phyloP scores from a whole-genome alignment of 225 moss, liverwort and hornwort genomes.

The Takakia lepidozioides region DNA sequence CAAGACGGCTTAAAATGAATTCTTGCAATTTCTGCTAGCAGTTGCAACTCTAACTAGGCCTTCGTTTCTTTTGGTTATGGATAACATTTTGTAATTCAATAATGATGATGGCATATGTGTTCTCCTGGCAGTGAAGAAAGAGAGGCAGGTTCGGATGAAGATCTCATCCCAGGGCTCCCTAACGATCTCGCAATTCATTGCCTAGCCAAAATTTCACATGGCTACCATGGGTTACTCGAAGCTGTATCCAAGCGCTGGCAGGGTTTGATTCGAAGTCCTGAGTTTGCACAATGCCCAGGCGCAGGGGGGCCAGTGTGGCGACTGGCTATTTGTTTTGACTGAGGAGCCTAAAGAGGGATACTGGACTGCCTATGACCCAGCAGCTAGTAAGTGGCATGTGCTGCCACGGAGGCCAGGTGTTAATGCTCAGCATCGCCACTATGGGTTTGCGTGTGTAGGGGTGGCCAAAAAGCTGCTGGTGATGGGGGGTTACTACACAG shows the following conservation, averaged over 20 bases:
- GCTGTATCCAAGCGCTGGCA: constrained; percentile 32
- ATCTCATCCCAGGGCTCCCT: constrained; percentile 29
- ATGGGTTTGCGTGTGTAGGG: constrained; percentile 31
- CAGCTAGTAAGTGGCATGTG: constrained; percentile 30
- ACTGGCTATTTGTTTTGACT: constrained; percentile 34
- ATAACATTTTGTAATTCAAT: too few relatives aligned
- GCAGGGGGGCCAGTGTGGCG: constrained; percentile 38
- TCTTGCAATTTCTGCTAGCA: too few relatives aligned
- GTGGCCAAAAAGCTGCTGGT: constrained; percentile 32
- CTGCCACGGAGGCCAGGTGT: constrained; percentile 28
- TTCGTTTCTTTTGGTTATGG: too few relatives aligned
- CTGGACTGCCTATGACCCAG: constrained; percentile 40
- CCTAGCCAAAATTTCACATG: too few relatives aligned
- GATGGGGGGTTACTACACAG: constrained; percentile 38
- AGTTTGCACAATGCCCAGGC: constrained; percentile 25
- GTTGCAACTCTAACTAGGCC: too few relatives aligned
- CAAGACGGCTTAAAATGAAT: too few relatives aligned
- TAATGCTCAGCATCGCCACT: constrained; percentile 10
- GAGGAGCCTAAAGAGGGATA: constrained; percentile 37
- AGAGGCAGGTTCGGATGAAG: constrained; percentile 8
- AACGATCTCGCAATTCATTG: constrained; percentile 28
- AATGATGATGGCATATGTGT: too few relatives aligned
- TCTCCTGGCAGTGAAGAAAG: constrained; percentile 2
- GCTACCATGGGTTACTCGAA: too few relatives aligned
- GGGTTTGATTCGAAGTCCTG: constrained; percentile 18